phyloP scores from a whole-genome alignment of 1,284 basidiomycete genomes.

The Leccinum laetum region DNA sequence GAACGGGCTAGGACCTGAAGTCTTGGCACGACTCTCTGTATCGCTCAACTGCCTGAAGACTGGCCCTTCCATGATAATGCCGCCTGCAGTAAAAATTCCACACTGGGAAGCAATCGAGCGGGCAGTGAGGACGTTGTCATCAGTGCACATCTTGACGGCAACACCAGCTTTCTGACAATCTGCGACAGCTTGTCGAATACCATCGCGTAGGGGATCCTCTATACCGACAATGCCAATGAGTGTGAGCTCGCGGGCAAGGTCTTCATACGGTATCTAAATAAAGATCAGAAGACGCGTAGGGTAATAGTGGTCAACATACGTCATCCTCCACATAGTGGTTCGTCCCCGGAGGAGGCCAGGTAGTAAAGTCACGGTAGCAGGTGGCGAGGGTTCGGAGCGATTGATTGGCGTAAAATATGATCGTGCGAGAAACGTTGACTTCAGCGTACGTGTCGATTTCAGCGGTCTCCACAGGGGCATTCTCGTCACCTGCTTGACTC shows the following conservation, averaged over 20 bases:
- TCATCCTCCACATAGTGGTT: slow-evolving; percentile 51
- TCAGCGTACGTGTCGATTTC: slow-evolving; percentile 64
- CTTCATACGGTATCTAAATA: slow-evolving; percentile 66
- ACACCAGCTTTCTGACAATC: slow-evolving; percentile 91
- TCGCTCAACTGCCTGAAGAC: slow-evolving; percentile 62
- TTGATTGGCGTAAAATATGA: slow-evolving; percentile 95
- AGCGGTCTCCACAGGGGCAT: slow-evolving; percentile 52
- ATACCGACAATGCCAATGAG: slow-evolving; percentile 63
- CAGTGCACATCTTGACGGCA: slow-evolving; percentile 98
- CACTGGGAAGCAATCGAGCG: slow-evolving; percentile 95
- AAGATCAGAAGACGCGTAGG: slow-evolving; percentile 4
- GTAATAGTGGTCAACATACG: slow-evolving; percentile 33
- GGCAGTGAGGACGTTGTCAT: slow-evolving; percentile 95
- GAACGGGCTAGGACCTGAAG: slow-evolving; percentile 91
- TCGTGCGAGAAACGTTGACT: slow-evolving; percentile 86
- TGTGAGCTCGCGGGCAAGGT: slow-evolving; percentile 73
- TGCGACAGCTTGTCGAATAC: slow-evolving; percentile 87
- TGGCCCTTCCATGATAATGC: slow-evolving; percentile 97
- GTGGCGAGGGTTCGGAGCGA: slow-evolving; percentile 91
- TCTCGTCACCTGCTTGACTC: slow-evolving; percentile 22
- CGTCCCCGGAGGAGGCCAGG: slow-evolving; percentile 77
- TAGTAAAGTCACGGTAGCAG: slow-evolving; percentile 87
- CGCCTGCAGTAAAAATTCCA: slow-evolving; percentile 90
- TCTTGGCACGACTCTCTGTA: slow-evolving; percentile 62
- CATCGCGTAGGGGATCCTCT: slow-evolving; percentile 92